Base-by-base conservation (phyloP, 371 early-diverging fungal genomes). In the Mucor velutinosus region DNA sequence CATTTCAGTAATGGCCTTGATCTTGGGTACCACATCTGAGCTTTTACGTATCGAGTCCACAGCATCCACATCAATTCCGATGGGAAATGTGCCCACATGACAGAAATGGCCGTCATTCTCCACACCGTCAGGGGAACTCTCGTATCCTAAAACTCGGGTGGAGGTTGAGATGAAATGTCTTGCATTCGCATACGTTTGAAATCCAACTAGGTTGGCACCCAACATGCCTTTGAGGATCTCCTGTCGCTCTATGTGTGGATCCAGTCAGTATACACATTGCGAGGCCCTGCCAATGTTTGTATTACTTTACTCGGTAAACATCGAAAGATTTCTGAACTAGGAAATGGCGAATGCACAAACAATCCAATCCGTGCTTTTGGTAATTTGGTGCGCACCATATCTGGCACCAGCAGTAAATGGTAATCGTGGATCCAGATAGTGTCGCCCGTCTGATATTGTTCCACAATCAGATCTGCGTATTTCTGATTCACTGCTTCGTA, bases 361-460 rank as follows among this genome's bases (percentile, higher is more conserved):
- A 99, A 92, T n/a, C 97, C 98, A 66, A 99, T 92, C 37, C 87
- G 86, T 4, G 96, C 92, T 17, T 85, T 76, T 0, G 96, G 96
- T 17, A 97, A 71, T 53, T 75, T 82, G 69, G 86, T 75, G 53
- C 96, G 89, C 14, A 99, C 71, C 86, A 99, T 87, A 59, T 86
- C 76, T 3, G 99, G 99, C 1, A 96, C 87, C 45, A 97, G 75
- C 75, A 98, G 87, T 53, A 99, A 75, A 78, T 99, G 99, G 76
- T 99, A 99, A 82, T 99, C 99, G 74, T 99, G 98, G 64, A 99
- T 92, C 99, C 99, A 99, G 33, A 99, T 92, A 33, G 92, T 84
- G 76, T 99, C 99, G n/a, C 90, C 94, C 4, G 87, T 84, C 55
- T 87, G 76, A 67, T 94, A 93, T 12, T 86, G 76, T 39, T 90